These are phyloP conservation scores for Arachnomyces sp. DNA, from an alignment of 2,329 filamentous ascomycete genomes.

Conservation along the genomic window DNA sequence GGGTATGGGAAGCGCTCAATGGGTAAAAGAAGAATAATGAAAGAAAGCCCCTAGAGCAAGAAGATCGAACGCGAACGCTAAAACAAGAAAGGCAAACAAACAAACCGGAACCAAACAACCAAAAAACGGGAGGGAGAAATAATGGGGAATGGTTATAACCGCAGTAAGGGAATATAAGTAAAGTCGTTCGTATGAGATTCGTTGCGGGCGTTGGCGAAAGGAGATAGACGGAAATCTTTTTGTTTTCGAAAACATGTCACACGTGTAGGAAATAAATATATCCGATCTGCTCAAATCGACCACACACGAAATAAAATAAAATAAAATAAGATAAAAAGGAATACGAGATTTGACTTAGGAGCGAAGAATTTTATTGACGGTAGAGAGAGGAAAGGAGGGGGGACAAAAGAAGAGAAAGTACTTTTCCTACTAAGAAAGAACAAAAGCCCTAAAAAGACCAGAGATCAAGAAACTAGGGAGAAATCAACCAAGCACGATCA, in stretches of 20 bases:
- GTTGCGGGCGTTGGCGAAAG: conserved; percentile 6
- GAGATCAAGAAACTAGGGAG: conserved; percentile 2
- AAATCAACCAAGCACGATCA: neutral
- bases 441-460: conserved; percentile 11
- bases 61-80: too few species aligned
- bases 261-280: conserved; percentile 6
- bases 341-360: conserved; percentile 3
- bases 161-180: neutral
- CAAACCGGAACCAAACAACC: neutral
- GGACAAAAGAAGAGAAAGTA: conserved; percentile 17
- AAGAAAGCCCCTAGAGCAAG: too few species aligned
- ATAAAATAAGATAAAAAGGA: conserved; percentile 4
- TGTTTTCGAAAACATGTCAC: conserved; percentile 5
- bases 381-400: conserved; percentile 17
- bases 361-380: conserved; percentile 2
- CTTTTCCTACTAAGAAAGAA: conserved; percentile 15
- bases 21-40: too few species aligned
- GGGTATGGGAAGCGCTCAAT: too few species aligned
- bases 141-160: neutral
- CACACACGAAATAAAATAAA: conserved; percentile 15
- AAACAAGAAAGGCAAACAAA: too few species aligned
- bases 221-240: conserved; percentile 16
- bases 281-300: conserved; percentile 9
- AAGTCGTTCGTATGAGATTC: conserved; percentile 3
- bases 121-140: neutral